Percentiles rank a stretch among this genome's conserved stretches.
Evolutionary conservation across 371 early-diverging fungal genomes (phyloP).

Genomic region (Entomophthora muscae): DNA sequence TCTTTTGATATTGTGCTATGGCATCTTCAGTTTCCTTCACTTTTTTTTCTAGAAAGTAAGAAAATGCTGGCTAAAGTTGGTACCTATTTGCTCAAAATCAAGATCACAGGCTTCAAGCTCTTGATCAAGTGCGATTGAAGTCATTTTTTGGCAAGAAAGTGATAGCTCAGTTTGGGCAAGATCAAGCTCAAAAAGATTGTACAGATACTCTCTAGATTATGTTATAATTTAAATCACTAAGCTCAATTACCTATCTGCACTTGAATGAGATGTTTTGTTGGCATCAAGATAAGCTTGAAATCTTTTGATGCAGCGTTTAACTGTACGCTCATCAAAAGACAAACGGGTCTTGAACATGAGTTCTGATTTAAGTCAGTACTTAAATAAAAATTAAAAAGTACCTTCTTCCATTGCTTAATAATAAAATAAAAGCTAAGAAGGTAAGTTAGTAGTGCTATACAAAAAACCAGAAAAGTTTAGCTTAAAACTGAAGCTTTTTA

Average conservation of each 20-base stretch:
- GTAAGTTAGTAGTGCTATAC: background rate
- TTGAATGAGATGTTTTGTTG: background rate
- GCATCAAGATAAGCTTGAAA: background rate
- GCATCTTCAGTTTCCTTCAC: background rate
- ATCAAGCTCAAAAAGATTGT: background rate
- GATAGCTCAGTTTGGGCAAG: background rate
- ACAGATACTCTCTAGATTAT: background rate
- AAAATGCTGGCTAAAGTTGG: background rate
- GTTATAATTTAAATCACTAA: background rate
- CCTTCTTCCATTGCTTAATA: background rate
- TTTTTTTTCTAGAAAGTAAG: background rate
- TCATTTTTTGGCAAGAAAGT: background rate
- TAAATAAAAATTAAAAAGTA: background rate
- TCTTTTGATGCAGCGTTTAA: background rate
- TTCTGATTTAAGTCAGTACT: background rate
- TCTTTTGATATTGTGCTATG: background rate
- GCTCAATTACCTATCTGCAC: background rate
- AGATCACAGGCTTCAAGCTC: background rate
- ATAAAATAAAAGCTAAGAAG: background rate
- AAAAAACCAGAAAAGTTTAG: background rate
- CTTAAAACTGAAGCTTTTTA: background rate
- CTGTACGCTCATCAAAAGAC: background rate
- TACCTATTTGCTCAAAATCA: background rate
- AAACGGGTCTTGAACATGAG: background rate
- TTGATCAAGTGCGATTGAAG: background rate